These are phyloP conservation scores for Fonsecaea monophora DNA, from an alignment of 2,329 filamentous ascomycete species.

Conservation along the genomic window DNA sequence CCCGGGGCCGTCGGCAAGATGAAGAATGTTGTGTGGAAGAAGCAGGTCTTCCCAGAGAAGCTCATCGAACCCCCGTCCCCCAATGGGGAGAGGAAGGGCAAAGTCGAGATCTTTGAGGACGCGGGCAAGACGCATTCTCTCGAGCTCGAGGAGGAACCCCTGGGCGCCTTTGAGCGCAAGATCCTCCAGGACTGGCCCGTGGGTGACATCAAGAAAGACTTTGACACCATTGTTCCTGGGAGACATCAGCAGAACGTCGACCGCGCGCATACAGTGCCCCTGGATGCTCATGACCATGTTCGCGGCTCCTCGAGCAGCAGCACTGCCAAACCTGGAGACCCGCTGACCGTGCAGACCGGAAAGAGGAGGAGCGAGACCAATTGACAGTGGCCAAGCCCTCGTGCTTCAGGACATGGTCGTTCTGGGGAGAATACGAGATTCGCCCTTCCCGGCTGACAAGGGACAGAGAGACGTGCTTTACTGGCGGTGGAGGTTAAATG, in stretches of 20 bases:
- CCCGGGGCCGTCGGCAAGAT: constrained; percentile 38
- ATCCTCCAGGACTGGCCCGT: constrained; percentile 36
- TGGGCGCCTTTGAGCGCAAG: constrained; percentile 36
- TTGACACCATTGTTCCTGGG: constrained; percentile 31
- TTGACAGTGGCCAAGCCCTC: constrained; percentile 1
- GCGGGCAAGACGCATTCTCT: constrained; percentile 26
- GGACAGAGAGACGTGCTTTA: background rate
- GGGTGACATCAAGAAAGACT: constrained; percentile 28
- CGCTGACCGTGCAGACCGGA: constrained; percentile 20
- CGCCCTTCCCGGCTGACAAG: background rate
- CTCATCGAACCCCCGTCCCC: background rate
- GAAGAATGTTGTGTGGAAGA: constrained; percentile 39
- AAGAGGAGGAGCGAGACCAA: constrained; percentile 25
- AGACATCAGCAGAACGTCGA: constrained; percentile 19
- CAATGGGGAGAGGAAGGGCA: constrained; percentile 6
- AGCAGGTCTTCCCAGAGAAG: constrained; percentile 24
- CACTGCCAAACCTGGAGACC: constrained; percentile 10
- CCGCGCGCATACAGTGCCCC: constrained; percentile 15
- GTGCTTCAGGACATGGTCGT: background rate
- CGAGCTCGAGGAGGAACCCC: constrained; percentile 36
- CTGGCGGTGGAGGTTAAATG: background rate
- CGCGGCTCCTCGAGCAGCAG: background rate
- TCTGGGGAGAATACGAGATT: background rate
- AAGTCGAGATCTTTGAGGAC: constrained; percentile 14
- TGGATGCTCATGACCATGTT: constrained; percentile 3